phyloP scores from a whole-genome alignment of 768 basidiomycete genomes.

The Termitomyces sp. region DNA sequence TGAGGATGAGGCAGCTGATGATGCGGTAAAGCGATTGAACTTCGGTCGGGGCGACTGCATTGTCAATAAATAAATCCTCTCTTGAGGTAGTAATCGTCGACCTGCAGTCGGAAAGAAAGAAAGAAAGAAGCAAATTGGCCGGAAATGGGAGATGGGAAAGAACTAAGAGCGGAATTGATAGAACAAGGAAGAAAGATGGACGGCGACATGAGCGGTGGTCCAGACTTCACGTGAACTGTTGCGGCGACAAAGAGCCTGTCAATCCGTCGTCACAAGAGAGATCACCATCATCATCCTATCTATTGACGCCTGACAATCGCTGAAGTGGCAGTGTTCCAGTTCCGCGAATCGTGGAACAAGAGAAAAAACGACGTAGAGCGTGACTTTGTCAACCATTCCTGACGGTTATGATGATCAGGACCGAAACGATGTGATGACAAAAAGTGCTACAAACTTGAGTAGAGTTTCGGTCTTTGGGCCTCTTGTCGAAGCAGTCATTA shows the following conservation, averaged over 20 bases:
- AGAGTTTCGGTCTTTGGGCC: background rate
- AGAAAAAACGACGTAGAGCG: background rate
- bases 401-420: no score
- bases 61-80: slow-evolving; percentile 3
- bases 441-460: no score
- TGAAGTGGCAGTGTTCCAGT: background rate
- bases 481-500: background rate
- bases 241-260: background rate
- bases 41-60: slow-evolving; percentile 10
- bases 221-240: background rate
- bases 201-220: background rate
- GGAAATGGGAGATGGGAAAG: background rate
- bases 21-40: slow-evolving; percentile 16
- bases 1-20: slow-evolving; percentile 17
- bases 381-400: background rate
- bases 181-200: background rate
- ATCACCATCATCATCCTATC: background rate
- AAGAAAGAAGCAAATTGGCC: slow-evolving; percentile 8
- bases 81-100: slow-evolving; percentile 1
- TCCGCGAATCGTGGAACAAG: background rate
- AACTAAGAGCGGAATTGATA: background rate
- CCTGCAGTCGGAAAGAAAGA: background rate
- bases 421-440: background rate
- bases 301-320: background rate
- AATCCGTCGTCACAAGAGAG: background rate